These are phyloP conservation scores for Tribonema minus DNA, from an alignment of 108 stramenopile genomes.

Conservation along the genomic window DNA sequence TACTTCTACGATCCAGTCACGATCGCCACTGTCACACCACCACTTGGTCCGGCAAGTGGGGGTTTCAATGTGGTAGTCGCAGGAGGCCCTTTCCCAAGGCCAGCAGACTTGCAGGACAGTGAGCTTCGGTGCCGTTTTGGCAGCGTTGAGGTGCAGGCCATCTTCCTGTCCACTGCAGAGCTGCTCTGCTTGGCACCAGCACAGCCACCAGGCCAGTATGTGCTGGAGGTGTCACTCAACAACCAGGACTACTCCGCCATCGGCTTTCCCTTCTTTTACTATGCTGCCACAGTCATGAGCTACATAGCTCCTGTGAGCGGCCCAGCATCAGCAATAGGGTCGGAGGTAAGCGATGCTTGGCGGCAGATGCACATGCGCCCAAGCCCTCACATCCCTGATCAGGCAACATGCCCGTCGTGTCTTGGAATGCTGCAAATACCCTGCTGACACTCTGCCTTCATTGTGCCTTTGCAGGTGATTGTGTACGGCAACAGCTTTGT, in stretches of 20 bases:
- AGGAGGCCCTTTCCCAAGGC: too few species aligned
- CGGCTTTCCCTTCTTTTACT: constrained; percentile 54
- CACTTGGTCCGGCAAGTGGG: too few species aligned
- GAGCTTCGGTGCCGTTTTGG: constrained; percentile 65
- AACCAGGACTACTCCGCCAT: constrained; percentile 65
- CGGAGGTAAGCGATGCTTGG: too few species aligned
- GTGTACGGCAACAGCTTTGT: constrained; percentile 64
- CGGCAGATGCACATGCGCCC: too few species aligned
- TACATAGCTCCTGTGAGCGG: constrained; percentile 55
- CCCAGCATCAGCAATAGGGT: constrained; percentile 23
- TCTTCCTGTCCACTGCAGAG: constrained; percentile 40
- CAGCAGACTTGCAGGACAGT: too few species aligned
- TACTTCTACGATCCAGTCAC: too few species aligned
- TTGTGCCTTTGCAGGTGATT: constrained; percentile 46
- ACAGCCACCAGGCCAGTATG: constrained; percentile 50
- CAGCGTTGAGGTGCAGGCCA: constrained; percentile 45
- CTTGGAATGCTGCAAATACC: not conserved
- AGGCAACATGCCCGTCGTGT: too few species aligned
- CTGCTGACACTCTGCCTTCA: not conserved
- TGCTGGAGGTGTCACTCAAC: constrained; percentile 64
- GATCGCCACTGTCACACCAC: too few species aligned
- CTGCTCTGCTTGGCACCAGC: constrained; percentile 64
- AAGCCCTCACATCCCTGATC: too few species aligned
- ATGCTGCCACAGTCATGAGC: constrained; percentile 41
- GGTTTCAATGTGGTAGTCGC: too few species aligned